Evolutionary conservation across 495 filamentous ascomycete genomes (phyloP), one percentile per base, ranked within the genome.

Genomic region (Massariosphaeria phaeospora): DNA sequence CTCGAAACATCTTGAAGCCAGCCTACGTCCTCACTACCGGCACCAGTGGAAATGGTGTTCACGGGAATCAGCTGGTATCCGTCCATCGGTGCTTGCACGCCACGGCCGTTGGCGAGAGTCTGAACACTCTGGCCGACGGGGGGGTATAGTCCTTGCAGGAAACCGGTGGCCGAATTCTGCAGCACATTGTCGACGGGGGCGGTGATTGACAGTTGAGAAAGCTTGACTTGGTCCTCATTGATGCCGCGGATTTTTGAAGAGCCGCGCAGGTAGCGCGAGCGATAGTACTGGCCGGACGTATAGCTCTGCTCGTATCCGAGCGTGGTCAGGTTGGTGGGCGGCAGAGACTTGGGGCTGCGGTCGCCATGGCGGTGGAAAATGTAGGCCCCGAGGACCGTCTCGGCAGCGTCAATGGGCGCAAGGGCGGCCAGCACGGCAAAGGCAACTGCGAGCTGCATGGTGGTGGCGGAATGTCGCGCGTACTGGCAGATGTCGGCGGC

Each of bases 331-430:
- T 74, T 67, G 25, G 79, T 71, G 23, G 73, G 76, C 12, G 77
- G 72, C 13, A 72, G 67, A 2, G 73, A 64, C 60, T 84, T 84
- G 0, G 80, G 56, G 0, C 80, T 81, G 18, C 82, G 76, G 61
- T 84, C 82, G 27, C 82, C 82, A 71, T 84, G 82, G 17, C 82
- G 79, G 17, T 79, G 73, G 67, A 81, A 84, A 63, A 85, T 75
- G 64, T 80, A 83, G 10, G 76, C 78, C 2, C 82, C 79, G 30
- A 84, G 71, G 23, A 86, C 70, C 7, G 77, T 86, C 68, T 80
- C 78, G 31, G 73, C 79, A 44, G 72, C 76, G 11, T 70, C 74
- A 10, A 73, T 64, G 3, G 70, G 66, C 11, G 59, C 23, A 4
- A 63, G 31, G 35, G 55, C 18, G 30, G 59, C 21, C 11, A 67